Evolutionary conservation across 2,329 filamentous ascomycete species (phyloP).

Genomic region (Metarhizium rileyi): DNA sequence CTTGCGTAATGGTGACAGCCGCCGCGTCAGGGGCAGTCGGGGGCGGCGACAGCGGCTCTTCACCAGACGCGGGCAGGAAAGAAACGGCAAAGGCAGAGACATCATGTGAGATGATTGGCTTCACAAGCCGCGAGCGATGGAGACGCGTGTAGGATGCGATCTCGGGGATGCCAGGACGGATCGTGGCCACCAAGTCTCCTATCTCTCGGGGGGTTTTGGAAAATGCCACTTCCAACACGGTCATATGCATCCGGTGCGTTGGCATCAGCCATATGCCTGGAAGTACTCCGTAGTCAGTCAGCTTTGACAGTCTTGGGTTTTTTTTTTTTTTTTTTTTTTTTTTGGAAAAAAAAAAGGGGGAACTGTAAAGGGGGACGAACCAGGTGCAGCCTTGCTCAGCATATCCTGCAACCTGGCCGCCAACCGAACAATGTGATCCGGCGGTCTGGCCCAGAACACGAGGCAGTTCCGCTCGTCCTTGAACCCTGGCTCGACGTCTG

Average conservation of each 20-base stretch:
- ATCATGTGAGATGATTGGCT: conserved; percentile 76
- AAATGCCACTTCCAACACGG: conserved; percentile 75
- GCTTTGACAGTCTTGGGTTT: too few relatives aligned
- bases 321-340: too few relatives aligned
- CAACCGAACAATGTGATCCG: conserved; percentile 57
- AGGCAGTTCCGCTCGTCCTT: conserved; percentile 71
- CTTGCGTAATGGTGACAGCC: conserved; percentile 27
- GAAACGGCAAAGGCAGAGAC: conserved; percentile 76
- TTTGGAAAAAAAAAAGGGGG: too few relatives aligned
- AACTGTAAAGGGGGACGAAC: conserved; percentile 37
- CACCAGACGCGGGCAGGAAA: conserved; percentile 70
- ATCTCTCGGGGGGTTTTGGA: conserved; percentile 64
- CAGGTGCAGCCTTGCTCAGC: conserved; percentile 54
- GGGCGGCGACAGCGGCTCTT: conserved; percentile 32
- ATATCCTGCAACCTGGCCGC: conserved; percentile 59
- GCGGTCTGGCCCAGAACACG: conserved; percentile 81
- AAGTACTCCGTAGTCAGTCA: neutral
- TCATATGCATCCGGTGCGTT: conserved; percentile 68
- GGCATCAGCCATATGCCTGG: conserved; percentile 84
- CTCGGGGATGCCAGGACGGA: conserved; percentile 45
- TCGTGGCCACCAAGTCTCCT: conserved; percentile 43
- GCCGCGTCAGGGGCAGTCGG: conserved; percentile 27
- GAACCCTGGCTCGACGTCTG: conserved; percentile 56
- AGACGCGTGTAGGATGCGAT: conserved; percentile 57
- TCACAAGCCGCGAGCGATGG: conserved; percentile 67